A percentile compares a stretch with the other conserved stretches of the same genome.
These are phyloP conservation scores for Talaromyces sp. DNA, from an alignment of 2,329 filamentous ascomycete genomes.

Conservation along the genomic window DNA sequence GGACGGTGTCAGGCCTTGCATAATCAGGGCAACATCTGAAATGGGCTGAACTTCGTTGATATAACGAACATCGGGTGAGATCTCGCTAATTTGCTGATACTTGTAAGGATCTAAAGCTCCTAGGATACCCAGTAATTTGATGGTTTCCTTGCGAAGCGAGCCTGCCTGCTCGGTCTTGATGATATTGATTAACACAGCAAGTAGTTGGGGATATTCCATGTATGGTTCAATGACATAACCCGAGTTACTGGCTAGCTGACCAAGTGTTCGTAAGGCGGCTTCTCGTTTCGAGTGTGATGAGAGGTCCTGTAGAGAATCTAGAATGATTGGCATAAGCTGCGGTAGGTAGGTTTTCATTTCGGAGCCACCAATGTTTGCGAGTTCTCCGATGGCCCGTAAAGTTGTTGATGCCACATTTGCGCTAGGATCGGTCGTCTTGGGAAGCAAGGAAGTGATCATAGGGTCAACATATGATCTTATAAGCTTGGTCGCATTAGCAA, in stretches of 20 bases:
- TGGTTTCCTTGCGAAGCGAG: conserved; percentile 83
- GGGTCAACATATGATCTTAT: conserved; percentile 97
- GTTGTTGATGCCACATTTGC: conserved; percentile 90
- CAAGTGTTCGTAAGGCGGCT: conserved; percentile 83
- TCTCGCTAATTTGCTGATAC: conserved; percentile 86
- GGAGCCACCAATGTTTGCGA: conserved; percentile 88
- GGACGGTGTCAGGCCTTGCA: conserved; percentile 92
- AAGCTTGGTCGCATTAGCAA: conserved; percentile 85
- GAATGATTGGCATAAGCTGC: conserved; percentile 88
- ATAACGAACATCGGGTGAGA: conserved; percentile 75
- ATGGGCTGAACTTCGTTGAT: conserved; percentile 64
- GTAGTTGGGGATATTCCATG: conserved; percentile 86
- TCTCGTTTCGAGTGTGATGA: conserved; percentile 87
- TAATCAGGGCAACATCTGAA: conserved; percentile 95
- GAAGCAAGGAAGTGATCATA: conserved; percentile 90
- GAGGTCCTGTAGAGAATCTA: conserved; percentile 90
- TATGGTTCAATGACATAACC: conserved; percentile 98
- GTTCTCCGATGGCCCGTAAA: conserved; percentile 89
- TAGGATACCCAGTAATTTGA: conserved; percentile 92
- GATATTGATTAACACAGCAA: conserved; percentile 89
- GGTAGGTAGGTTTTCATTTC: conserved; percentile 92
- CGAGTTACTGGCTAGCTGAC: conserved; percentile 90
- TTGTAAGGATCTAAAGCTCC: conserved; percentile 95
- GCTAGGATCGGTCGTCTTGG: conserved; percentile 81
- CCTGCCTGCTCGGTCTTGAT: conserved; percentile 90